These are phyloP conservation scores for Mucor velutinosus DNA, from an alignment of 371 early-diverging fungal species.

Conservation along the genomic window DNA sequence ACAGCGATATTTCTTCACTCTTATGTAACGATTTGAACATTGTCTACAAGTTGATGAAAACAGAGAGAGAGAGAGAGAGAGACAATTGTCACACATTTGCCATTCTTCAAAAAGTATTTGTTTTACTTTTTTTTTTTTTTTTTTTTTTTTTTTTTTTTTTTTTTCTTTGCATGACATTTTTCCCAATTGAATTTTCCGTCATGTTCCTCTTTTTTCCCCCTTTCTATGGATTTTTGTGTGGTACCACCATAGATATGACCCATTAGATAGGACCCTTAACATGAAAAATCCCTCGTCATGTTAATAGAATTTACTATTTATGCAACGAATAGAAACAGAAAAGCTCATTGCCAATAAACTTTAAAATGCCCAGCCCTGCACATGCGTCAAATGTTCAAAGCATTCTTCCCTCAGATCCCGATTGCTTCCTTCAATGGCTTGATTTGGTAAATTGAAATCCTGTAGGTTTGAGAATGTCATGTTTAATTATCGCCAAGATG, in stretches of 20 bases:
- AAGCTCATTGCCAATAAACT: neutral
- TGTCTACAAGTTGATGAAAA: neutral
- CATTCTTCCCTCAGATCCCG: neutral
- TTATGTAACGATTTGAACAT: slow-evolving; percentile 6
- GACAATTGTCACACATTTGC: neutral
- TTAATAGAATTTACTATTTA: neutral
- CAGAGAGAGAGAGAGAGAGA: neutral
- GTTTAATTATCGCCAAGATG: no score
- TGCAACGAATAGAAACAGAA: neutral
- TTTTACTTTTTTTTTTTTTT: neutral
- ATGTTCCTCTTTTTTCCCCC: neutral
- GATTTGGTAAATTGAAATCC: no score
- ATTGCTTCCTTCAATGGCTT: neutral
- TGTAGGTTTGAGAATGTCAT: no score
- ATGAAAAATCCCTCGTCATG: neutral
- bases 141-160: neutral
- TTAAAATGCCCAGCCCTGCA: neutral
- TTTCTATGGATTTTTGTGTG: no score
- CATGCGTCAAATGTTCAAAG: neutral
- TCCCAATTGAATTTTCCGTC: neutral
- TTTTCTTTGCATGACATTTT: neutral
- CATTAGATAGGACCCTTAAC: neutral
- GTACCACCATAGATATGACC: neutral
- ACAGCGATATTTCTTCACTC: slow-evolving; percentile 12
- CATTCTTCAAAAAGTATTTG: neutral